phyloP scores from a whole-genome alignment of 192 early-diverging fungal species.

The Podila epicladia region DNA sequence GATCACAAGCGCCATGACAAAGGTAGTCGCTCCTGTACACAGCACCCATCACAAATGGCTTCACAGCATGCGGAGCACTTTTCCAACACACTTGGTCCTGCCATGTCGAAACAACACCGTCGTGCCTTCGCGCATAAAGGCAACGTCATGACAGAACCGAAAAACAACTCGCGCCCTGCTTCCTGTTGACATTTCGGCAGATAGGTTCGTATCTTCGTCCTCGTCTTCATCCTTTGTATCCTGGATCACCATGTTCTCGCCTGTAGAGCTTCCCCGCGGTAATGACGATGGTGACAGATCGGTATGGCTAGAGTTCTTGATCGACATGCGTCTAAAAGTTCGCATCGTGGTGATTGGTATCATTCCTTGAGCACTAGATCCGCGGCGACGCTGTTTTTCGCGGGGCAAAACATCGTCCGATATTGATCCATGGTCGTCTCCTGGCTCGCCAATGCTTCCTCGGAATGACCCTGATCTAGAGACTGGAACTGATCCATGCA shows the following conservation, averaged over 20 bases:
- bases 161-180: conserved; percentile 61
- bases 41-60: not conserved
- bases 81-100: conserved; percentile 76
- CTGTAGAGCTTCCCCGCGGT: not conserved
- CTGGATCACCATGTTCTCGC: not conserved
- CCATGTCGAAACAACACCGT: conserved; percentile 71
- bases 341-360: conserved; percentile 39
- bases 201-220: conserved; percentile 3
- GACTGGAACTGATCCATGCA: conserved; percentile 25
- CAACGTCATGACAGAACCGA: conserved; percentile 69
- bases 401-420: conserved; percentile 5
- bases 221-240: not conserved
- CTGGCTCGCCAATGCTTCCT: not conserved
- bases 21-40: too few species aligned
- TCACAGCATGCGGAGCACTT: conserved; percentile 57
- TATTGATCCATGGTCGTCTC: not conserved
- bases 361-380: conserved; percentile 19
- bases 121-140: conserved; percentile 64
- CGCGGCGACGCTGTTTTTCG: not conserved
- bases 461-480: conserved; percentile 33
- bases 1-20: too few species aligned
- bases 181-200: conserved; percentile 52
- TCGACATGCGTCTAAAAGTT: conserved; percentile 25
- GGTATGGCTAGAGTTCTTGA: not conserved
- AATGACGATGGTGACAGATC: not conserved